Evolutionary conservation across 306 rosid species (phyloP).

Genomic region (Alnus glutinosa): DNA sequence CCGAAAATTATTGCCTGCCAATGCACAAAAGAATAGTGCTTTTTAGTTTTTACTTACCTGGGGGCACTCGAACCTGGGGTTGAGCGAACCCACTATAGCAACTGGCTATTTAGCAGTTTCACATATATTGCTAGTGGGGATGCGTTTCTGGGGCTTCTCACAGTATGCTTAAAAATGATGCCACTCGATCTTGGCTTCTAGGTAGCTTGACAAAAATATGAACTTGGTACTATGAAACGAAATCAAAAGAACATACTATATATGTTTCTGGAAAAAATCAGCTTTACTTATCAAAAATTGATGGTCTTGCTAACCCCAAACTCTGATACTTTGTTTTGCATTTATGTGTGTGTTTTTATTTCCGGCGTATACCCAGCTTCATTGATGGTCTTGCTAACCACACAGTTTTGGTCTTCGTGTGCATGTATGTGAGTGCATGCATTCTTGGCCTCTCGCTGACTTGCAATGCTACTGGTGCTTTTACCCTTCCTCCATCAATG

Average conservation of each 20-base stretch:
- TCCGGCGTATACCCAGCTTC: neutral
- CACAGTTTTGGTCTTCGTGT: too few relatives aligned
- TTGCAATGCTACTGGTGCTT: too few relatives aligned
- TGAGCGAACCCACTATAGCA: neutral
- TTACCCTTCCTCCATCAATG: neutral
- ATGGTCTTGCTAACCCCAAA: neutral
- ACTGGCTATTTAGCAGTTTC: neutral
- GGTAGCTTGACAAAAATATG: neutral
- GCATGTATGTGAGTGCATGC: neutral
- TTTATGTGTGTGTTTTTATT: neutral
- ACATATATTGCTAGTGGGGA: neutral
- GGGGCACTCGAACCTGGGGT: neutral
- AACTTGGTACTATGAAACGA: neutral
- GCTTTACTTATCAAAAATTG: too few relatives aligned
- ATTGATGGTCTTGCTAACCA: neutral
- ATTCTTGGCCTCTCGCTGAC: neutral
- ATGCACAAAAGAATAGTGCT: neutral
- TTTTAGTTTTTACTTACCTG: neutral
- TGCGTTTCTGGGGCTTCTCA: neutral
- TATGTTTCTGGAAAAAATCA: neutral
- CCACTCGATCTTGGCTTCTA: neutral
- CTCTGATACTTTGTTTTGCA: neutral
- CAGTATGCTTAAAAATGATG: neutral
- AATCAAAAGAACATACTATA: neutral
- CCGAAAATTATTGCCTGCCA: neutral